Conservation (phyloP, 345 rosid species). For the Camelina neglecta region DNA sequence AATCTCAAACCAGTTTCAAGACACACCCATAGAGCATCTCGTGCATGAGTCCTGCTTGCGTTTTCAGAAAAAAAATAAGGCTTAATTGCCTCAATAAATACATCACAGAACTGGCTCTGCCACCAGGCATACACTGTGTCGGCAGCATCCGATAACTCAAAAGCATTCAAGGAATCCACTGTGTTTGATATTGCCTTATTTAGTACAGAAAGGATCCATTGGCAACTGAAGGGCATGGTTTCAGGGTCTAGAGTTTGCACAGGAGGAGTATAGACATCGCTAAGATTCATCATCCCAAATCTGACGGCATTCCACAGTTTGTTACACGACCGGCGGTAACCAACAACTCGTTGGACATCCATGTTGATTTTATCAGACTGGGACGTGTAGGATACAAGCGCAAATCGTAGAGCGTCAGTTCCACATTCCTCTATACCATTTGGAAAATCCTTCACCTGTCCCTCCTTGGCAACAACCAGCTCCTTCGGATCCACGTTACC, state of each 20-base stretch:
- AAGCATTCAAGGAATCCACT: constrained; percentile 43
- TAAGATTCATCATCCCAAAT: constrained; percentile 83
- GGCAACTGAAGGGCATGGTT: constrained; percentile 69
- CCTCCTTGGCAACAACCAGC: background rate
- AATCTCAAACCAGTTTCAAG: no score
- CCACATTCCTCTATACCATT: background rate
- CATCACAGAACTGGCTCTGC: background rate
- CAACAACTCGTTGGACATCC: constrained; percentile 83
- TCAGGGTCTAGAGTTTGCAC: constrained; percentile 38
- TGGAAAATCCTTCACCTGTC: background rate
- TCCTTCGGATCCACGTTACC: no score
- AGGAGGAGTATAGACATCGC: constrained; percentile 52
- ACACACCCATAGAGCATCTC: no score
- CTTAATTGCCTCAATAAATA: no score
- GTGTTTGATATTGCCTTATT: constrained; percentile 66
- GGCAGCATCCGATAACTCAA: constrained; percentile 70
- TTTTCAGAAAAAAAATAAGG: no score
- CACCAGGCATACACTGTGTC: constrained; percentile 68
- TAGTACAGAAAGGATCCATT: constrained; percentile 76
- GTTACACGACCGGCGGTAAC: constrained; percentile 91
- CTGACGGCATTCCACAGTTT: constrained; percentile 89
- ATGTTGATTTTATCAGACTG: constrained; percentile 70
- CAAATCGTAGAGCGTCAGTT: constrained; percentile 58
- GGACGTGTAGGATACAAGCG: constrained; percentile 81
- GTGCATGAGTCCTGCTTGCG: no score